phyloP scores from a whole-genome alignment of 768 basidiomycete genomes.

The Gloeophyllum trabeum region DNA sequence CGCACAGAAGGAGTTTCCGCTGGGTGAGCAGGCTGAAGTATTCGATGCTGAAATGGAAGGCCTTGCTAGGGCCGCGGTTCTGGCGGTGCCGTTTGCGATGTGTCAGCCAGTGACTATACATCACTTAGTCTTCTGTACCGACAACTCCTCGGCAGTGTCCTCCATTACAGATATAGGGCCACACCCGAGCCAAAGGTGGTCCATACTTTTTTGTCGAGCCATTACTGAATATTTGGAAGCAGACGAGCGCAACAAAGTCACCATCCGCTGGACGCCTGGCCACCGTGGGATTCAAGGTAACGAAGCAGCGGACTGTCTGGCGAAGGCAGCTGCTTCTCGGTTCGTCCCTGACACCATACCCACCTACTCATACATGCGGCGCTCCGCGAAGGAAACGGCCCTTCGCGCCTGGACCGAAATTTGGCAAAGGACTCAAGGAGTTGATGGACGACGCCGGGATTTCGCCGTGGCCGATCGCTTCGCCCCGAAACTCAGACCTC shows the following conservation, averaged over 20 bases:
- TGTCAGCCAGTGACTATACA: not conserved
- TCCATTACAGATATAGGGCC: conserved; percentile 1
- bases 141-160: conserved; percentile 6
- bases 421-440: not conserved
- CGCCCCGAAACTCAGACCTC: too few relatives aligned
- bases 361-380: not conserved
- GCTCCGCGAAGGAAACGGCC: not conserved
- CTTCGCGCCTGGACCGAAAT: not conserved
- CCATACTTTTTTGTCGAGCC: not conserved
- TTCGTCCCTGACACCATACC: too few relatives aligned
- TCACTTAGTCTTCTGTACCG: conserved; percentile 6
- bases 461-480: too few relatives aligned
- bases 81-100: conserved; percentile 1
- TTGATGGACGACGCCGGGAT: too few relatives aligned
- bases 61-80: not conserved
- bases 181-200: conserved; percentile 1
- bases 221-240: conserved; percentile 1
- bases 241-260: conserved; percentile 1
- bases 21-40: conserved; percentile 5
- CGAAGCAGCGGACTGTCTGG: conserved; percentile 12
- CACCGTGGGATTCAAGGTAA: conserved; percentile 17
- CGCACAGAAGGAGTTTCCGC: not conserved
- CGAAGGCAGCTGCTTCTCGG: conserved; percentile 15
- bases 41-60: conserved; percentile 9
- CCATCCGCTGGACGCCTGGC: conserved; percentile 13